A percentile compares a stretch with the other conserved stretches of the same genome.
Evolutionary conservation across 441 rosid genomes (phyloP).

Genomic region (Pelargonium citronellum): DNA sequence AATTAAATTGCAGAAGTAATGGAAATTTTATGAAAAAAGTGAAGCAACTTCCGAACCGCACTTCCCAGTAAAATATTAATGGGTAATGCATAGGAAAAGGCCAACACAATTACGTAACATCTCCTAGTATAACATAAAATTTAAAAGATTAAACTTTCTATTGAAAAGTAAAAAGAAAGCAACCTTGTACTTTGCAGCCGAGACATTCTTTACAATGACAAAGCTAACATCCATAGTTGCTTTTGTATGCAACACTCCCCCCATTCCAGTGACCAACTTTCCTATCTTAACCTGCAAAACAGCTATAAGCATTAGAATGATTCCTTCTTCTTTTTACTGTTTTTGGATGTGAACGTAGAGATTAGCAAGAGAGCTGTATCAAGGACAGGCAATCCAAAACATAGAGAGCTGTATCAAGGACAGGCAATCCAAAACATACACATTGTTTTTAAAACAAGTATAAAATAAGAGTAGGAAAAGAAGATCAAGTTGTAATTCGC

Average conservation of each 20-base stretch:
- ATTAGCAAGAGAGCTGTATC: not conserved
- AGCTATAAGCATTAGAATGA: constrained; percentile 25
- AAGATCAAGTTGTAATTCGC: no score
- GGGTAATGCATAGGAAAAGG: not conserved
- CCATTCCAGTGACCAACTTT: constrained; percentile 77
- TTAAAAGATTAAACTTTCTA: constrained; percentile 16
- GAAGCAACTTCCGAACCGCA: not conserved
- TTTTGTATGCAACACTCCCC: constrained; percentile 61
- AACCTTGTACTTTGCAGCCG: constrained; percentile 97
- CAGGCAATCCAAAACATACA: not conserved
- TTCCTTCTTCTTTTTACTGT: not conserved
- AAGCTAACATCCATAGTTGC: constrained; percentile 73
- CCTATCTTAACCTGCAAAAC: constrained; percentile 62
- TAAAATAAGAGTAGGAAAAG: not conserved
- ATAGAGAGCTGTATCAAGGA: no score
- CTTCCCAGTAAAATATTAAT: not conserved
- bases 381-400: not conserved
- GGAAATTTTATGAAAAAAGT: not conserved
- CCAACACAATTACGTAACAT: not conserved
- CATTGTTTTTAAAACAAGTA: no score
- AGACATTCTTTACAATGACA: constrained; percentile 82
- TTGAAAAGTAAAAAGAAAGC: constrained; percentile 6
- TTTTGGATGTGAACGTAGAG: not conserved
- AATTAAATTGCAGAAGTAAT: constrained; percentile 6
- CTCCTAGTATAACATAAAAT: constrained; percentile 5